Evolutionary conservation across 495 filamentous ascomycete species (phyloP).

Genomic region (Penicillium samsonianum): DNA sequence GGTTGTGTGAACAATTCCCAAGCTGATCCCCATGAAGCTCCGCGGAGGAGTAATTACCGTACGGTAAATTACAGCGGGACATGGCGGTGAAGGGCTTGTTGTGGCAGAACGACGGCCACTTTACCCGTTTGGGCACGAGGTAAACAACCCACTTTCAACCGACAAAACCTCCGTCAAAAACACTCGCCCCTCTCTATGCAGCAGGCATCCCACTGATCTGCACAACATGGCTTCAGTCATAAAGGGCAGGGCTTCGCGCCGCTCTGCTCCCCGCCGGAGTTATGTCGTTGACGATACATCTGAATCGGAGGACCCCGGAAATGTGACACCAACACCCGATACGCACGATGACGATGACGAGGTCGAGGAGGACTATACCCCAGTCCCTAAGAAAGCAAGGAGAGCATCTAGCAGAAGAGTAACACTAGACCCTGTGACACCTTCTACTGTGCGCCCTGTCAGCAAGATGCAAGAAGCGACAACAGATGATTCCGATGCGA

Average conservation of each 20-base stretch:
- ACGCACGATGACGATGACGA: slow-evolving; percentile 50
- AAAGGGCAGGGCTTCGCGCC: slow-evolving; percentile 72
- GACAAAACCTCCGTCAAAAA: slow-evolving; percentile 28
- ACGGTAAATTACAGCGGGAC: slow-evolving; percentile 27
- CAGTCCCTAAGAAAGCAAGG: slow-evolving; percentile 57
- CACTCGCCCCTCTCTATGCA: slow-evolving; percentile 31
- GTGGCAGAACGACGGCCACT: slow-evolving; percentile 39
- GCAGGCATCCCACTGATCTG: slow-evolving; percentile 22
- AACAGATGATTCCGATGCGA: slow-evolving; percentile 35
- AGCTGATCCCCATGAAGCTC: slow-evolving; percentile 15
- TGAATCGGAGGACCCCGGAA: slow-evolving; percentile 64
- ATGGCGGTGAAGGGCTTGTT: slow-evolving; percentile 38
- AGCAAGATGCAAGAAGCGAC: slow-evolving; percentile 40
- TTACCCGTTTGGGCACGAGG: slow-evolving; percentile 42
- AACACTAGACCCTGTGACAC: slow-evolving; percentile 54
- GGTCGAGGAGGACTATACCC: slow-evolving; percentile 76
- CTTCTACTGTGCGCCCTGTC: slow-evolving; percentile 39
- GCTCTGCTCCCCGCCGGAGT: slow-evolving; percentile 68
- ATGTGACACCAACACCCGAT: slow-evolving; percentile 50
- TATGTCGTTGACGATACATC: slow-evolving; percentile 72
- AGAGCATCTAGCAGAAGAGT: slow-evolving; percentile 56
- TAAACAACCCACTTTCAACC: slow-evolving; percentile 52
- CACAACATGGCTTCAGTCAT: slow-evolving; percentile 59
- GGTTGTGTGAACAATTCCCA: slow-evolving; percentile 2
- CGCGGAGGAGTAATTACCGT: slow-evolving; percentile 23